phyloP scores from a whole-genome alignment of 2,329 filamentous ascomycete species.

The Lasiodiplodia citricola region DNA sequence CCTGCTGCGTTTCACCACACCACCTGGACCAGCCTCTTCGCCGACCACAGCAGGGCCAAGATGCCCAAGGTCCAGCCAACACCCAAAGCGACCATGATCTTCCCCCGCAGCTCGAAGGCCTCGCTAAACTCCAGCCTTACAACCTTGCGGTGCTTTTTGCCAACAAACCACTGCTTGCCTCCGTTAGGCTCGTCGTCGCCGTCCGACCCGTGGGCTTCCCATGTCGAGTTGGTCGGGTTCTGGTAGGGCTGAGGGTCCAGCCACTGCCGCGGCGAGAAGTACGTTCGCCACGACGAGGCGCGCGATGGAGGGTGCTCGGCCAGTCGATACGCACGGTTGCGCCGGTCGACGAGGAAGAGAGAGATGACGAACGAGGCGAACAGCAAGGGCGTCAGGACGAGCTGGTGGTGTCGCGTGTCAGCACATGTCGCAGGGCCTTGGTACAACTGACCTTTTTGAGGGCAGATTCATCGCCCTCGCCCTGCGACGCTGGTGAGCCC shows the following conservation, averaged over 20 bases:
- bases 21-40: slow-evolving; percentile 10
- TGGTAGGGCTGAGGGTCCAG: slow-evolving; percentile 53
- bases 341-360: slow-evolving; percentile 66
- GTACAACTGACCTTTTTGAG: slow-evolving; percentile 34
- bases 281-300: slow-evolving; percentile 46
- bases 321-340: slow-evolving; percentile 57
- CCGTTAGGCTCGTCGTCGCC: slow-evolving; percentile 15
- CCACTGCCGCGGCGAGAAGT: slow-evolving; percentile 43
- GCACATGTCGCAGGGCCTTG: background rate
- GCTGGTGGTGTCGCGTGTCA: slow-evolving; percentile 31
- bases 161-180: slow-evolving; percentile 41
- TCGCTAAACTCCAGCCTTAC: slow-evolving; percentile 67
- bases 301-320: slow-evolving; percentile 36
- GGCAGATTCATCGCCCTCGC: slow-evolving; percentile 33
- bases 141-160: slow-evolving; percentile 59
- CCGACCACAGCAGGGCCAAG: slow-evolving; percentile 34
- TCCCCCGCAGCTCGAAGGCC: slow-evolving; percentile 64
- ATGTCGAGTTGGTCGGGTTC: slow-evolving; percentile 39
- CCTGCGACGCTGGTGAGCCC: slow-evolving; percentile 26
- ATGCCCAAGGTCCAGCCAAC: slow-evolving; percentile 46
- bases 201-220: slow-evolving; percentile 31
- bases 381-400: slow-evolving; percentile 66
- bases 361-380: slow-evolving; percentile 70
- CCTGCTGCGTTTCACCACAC: slow-evolving; percentile 17
- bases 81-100: slow-evolving; percentile 58